phyloP scores from a whole-genome alignment of 352 stramenopile species.

The Phytophthora podocarpi region DNA sequence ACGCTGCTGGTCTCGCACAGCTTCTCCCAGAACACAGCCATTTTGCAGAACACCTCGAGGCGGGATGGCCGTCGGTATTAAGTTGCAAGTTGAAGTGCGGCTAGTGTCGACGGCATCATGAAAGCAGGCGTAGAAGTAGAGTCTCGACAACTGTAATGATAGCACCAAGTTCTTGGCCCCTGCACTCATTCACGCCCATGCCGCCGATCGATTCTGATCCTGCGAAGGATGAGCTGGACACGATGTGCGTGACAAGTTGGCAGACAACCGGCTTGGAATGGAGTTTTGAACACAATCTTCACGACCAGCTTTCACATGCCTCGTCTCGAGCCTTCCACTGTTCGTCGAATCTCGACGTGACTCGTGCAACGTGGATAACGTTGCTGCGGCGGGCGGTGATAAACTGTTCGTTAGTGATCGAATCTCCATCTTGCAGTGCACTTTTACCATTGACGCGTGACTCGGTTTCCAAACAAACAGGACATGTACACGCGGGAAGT shows the following conservation, averaged over 20 bases:
- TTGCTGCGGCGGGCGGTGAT: conserved; percentile 11
- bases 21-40: conserved; percentile 79
- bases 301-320: too few relatives aligned
- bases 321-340: conserved; percentile 22
- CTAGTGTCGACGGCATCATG: not conserved
- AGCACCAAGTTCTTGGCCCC: conserved; percentile 1
- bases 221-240: conserved; percentile 6
- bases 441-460: too few relatives aligned
- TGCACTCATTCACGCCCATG: conserved; percentile 21
- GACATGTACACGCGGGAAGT: conserved; percentile 30
- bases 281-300: too few relatives aligned
- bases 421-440: conserved; percentile 16
- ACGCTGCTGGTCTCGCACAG: conserved; percentile 74
- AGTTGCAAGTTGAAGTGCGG: conserved; percentile 15
- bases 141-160: conserved; percentile 18
- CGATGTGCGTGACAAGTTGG: too few relatives aligned
- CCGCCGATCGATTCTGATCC: conserved; percentile 20
- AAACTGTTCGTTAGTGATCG: conserved; percentile 28
- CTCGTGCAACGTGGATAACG: conserved; percentile 9
- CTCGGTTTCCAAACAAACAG: conserved; percentile 23
- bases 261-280: too few relatives aligned
- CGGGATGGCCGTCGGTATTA: conserved; percentile 82
- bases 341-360: conserved; percentile 17
- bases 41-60: conserved; percentile 78
- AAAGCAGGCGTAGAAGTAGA: conserved; percentile 16